These are phyloP conservation scores for Globisporangium cylindrosporum DNA, from an alignment of 352 stramenopile genomes.

Conservation along the genomic window DNA sequence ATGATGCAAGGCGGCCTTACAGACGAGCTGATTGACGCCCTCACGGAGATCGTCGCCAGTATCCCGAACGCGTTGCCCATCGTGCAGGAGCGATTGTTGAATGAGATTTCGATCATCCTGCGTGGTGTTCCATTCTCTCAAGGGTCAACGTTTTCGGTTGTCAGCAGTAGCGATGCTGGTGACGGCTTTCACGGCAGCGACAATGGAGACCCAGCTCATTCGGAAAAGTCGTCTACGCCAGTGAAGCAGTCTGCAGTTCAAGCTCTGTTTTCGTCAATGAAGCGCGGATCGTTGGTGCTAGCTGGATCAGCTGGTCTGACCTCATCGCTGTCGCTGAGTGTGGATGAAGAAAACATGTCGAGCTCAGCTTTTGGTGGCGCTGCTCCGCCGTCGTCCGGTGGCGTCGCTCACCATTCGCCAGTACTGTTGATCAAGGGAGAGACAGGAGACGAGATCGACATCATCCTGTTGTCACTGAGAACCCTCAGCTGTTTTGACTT, in stretches of 20 bases:
- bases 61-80: conserved; percentile 86
- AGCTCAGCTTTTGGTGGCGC: conserved; percentile 6
- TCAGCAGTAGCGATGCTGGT: neutral
- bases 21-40: conserved; percentile 91
- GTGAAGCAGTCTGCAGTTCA: conserved; percentile 60
- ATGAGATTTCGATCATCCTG: conserved; percentile 95
- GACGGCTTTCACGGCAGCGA: conserved; percentile 5
- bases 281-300: conserved; percentile 42
- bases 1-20: conserved; percentile 91
- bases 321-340: conserved; percentile 17
- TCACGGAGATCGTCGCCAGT: conserved; percentile 88
- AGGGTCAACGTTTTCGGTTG: conserved; percentile 12
- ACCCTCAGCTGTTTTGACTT: conserved; percentile 95
- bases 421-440: conserved; percentile 69
- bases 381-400: conserved; percentile 6
- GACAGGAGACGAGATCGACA: conserved; percentile 71
- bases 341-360: conserved; percentile 30
- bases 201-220: neutral
- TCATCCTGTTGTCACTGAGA: conserved; percentile 88
- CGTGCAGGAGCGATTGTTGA: conserved; percentile 94
- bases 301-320: conserved; percentile 23
- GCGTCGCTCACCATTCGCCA: conserved; percentile 10
- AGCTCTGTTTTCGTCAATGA: conserved; percentile 74
- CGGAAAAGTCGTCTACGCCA: conserved; percentile 23
- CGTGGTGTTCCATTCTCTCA: conserved; percentile 76